These are phyloP conservation scores for Penium margaritaceum DNA, from an alignment of 139 green algal species.

Conservation along the genomic window DNA sequence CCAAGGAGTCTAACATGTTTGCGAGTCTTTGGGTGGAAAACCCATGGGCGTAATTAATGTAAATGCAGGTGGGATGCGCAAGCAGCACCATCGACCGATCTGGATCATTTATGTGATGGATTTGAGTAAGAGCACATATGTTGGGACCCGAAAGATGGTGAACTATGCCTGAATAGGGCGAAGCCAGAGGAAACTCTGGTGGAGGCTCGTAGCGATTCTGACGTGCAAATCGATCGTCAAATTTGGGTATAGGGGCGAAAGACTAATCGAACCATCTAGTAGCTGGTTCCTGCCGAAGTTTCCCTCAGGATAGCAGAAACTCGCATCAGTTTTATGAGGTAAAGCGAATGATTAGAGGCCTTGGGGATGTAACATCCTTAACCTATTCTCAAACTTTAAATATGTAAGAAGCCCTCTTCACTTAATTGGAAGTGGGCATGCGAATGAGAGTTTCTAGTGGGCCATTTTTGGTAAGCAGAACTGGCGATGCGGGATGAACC, in stretches of 20 bases:
- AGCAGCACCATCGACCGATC: too few relatives aligned
- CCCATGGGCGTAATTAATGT: slow-evolving; percentile 82
- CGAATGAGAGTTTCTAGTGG: slow-evolving; percentile 78
- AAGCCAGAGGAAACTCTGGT: slow-evolving; percentile 90
- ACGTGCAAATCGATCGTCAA: slow-evolving; percentile 93
- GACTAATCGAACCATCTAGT: slow-evolving; percentile 97
- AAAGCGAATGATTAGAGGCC: slow-evolving; percentile 90
- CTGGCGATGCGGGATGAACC: slow-evolving; percentile 88
- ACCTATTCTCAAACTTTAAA: slow-evolving; percentile 95
- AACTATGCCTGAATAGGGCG: slow-evolving; percentile 89
- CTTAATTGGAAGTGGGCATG: slow-evolving; percentile 73
- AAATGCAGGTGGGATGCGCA: too few relatives aligned
- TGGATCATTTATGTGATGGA: too few relatives aligned
- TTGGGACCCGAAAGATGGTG: slow-evolving; percentile 90
- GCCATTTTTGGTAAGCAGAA: slow-evolving; percentile 95
- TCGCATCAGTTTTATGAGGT: slow-evolving; percentile 77
- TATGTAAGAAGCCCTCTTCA: slow-evolving; percentile 74
- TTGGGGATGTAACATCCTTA: slow-evolving; percentile 72
- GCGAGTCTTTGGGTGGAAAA: slow-evolving; percentile 80
- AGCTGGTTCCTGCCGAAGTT: slow-evolving; percentile 91
- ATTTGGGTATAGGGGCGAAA: slow-evolving; percentile 96
- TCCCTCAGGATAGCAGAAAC: slow-evolving; percentile 84
- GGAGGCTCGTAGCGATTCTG: slow-evolving; percentile 88
- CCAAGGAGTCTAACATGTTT: slow-evolving; percentile 91
- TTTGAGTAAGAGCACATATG: slow-evolving; percentile 79